A percentile compares a stretch with the other conserved stretches of the same genome.
phyloP scores from a whole-genome alignment of 2,329 filamentous ascomycete genomes.

The Ophiostoma ulmi region DNA sequence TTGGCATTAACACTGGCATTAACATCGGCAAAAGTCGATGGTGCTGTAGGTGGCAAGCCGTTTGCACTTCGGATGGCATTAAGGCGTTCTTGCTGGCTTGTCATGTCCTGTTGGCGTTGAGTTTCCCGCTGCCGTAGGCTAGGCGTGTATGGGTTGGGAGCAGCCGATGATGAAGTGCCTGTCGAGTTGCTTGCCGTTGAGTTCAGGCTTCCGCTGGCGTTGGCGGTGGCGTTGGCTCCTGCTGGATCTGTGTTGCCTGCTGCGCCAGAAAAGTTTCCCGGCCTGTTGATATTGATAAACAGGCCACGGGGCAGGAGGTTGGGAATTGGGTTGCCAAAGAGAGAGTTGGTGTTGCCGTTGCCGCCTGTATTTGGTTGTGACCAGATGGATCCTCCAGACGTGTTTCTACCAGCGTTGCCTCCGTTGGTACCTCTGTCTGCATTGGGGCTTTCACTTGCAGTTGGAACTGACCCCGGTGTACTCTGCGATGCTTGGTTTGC shows the following conservation, averaged over 20 bases:
- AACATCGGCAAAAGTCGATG: neutral
- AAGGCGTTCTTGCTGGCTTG: constrained; percentile 28
- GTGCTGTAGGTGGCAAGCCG: constrained; percentile 12
- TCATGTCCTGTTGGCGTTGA: neutral
- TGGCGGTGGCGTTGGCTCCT: neutral
- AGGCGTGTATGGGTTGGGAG: neutral
- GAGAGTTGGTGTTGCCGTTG: constrained; percentile 10
- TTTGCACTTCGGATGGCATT: constrained; percentile 30
- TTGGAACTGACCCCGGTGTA: neutral
- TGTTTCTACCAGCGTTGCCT: constrained; percentile 17
- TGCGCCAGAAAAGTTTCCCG: neutral
- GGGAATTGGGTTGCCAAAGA: neutral
- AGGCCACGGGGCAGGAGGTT: neutral
- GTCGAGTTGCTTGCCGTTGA: neutral
- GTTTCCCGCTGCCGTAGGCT: neutral
- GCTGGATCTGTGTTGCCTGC: neutral
- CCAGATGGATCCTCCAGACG: neutral
- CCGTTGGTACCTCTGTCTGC: neutral
- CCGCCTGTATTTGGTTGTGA: neutral
- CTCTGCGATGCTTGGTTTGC: neutral
- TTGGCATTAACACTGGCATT: neutral
- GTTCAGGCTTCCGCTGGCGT: neutral
- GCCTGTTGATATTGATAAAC: constrained; percentile 8
- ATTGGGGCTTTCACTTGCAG: neutral
- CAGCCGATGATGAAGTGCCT: neutral